Percentiles rank a stretch among this genome's conserved stretches.
These are phyloP conservation scores for Colletotrichum melonis DNA, from an alignment of 2,329 filamentous ascomycete genomes.

Conservation along the genomic window DNA sequence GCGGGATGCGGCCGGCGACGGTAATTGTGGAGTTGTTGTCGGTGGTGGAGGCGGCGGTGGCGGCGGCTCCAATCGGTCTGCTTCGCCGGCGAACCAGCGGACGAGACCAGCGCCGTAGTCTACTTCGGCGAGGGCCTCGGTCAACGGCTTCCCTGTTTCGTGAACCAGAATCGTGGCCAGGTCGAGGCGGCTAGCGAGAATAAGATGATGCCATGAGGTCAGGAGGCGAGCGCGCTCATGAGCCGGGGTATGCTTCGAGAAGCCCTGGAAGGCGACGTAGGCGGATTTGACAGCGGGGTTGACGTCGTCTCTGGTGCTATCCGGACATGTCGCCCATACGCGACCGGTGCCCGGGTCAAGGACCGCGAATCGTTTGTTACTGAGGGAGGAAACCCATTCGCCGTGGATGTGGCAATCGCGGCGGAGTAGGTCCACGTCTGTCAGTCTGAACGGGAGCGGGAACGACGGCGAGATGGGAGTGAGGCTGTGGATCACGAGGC, in stretches of 20 bases:
- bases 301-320: conserved; percentile 55
- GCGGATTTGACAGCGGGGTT: conserved; percentile 50
- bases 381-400: conserved; percentile 56
- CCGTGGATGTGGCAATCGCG: conserved; percentile 63
- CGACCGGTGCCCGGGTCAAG: conserved; percentile 64
- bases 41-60: not conserved
- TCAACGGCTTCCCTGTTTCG: conserved; percentile 68
- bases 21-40: not conserved
- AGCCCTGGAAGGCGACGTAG: conserved; percentile 50
- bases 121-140: conserved; percentile 65
- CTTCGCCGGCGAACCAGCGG: conserved; percentile 68
- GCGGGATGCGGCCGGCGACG: not conserved
- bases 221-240: conserved; percentile 49
- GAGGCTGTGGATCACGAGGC: conserved; percentile 8
- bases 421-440: conserved; percentile 59
- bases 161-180: conserved; percentile 52
- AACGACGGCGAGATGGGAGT: conserved; percentile 5
- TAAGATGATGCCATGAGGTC: conserved; percentile 49
- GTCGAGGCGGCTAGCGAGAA: conserved; percentile 49
- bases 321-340: conserved; percentile 62
- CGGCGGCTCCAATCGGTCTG: conserved; percentile 62
- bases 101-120: conserved; percentile 65
- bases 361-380: conserved; percentile 61
- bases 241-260: conserved; percentile 51
- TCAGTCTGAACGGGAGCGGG: conserved; percentile 54